A percentile compares a stretch with the other conserved stretches of the same genome.
phyloP scores from a whole-genome alignment of 2,329 filamentous ascomycete genomes.

The Hortaea sp. region DNA sequence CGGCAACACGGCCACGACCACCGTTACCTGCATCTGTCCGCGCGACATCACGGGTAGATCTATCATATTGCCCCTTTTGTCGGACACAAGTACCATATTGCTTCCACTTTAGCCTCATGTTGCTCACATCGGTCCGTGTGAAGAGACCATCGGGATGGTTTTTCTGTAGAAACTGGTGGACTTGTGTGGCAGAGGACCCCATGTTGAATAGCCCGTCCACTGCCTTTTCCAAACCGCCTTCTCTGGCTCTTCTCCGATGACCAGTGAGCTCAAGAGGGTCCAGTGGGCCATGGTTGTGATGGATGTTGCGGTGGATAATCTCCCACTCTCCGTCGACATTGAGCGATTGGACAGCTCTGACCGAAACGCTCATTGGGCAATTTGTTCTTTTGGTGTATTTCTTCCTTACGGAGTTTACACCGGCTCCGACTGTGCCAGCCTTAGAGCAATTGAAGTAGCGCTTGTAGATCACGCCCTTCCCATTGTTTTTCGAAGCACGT shows the following conservation, averaged over 20 bases:
- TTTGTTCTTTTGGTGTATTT: conserved; percentile 15
- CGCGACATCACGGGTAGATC: no score
- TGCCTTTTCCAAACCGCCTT: conserved; percentile 21
- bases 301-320: conserved; percentile 22
- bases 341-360: conserved; percentile 20
- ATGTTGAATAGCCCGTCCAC: conserved; percentile 24
- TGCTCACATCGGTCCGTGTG: conserved; percentile 25
- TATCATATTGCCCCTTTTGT: conserved; percentile 1
- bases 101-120: conserved; percentile 26
- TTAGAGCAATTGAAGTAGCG: conserved; percentile 26
- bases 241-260: conserved; percentile 21
- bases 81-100: conserved; percentile 22
- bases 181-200: conserved; percentile 21
- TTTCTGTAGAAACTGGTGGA: conserved; percentile 22
- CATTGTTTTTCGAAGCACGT: conserved; percentile 24
- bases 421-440: conserved; percentile 19
- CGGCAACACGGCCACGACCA: neutral
- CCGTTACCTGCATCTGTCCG: conserved; percentile 1
- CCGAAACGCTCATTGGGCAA: conserved; percentile 25
- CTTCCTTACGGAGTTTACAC: conserved; percentile 18
- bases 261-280: conserved; percentile 20
- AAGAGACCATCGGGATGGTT: conserved; percentile 24
- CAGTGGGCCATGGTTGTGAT: conserved; percentile 24
- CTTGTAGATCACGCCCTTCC: conserved; percentile 23
- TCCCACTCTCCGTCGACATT: conserved; percentile 23